Evolutionary conservation across 306 rosid genomes (phyloP), one percentile per base, ranked within the genome.

Genomic region (Inga leiocalycina): DNA sequence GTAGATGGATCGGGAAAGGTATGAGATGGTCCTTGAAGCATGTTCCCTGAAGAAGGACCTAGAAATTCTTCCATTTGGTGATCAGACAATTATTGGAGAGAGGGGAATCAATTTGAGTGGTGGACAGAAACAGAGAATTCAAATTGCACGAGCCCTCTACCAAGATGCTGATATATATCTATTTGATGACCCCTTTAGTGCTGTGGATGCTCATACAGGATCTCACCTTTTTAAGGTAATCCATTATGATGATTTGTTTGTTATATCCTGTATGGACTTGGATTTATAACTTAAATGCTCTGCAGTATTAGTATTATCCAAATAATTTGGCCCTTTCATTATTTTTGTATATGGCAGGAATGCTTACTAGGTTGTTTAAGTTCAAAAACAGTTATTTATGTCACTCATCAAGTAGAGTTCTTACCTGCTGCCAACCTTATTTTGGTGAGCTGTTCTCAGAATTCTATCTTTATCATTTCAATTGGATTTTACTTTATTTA

Each of bases 381-480:
- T 75, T 89, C 89, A 62, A 90, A 90, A 81, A 90, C 93, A 30
- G 94, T 93, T 52, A 76, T 93, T 77, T 93, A 90, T 88, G 89
- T 91, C 56, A 91, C 96, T 78, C 97, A 93, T 86, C 97, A 93
- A 91, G 92, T 91, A 43, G 97, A 93, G 83, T 93, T 90, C 87
- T 88, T 93, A 84, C 92, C 96, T 39, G 76, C 93, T 35, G 93
- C 94, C 41, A 92, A 91, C 78, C 88, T 90, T 73, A 91, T 93
- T 37, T 81, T 91, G 90, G 97, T 93, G 57, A 86, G 89, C 54
- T 37, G 27, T 78, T 52, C 51, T 62, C 30, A 10, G 16, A 48
- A 15, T 49, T 59, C 17, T 37, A 11, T 78, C 62, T 64, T 71
- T 67, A 20, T 81, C 24, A 52, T 39, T 65, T 64, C 44, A 10